Evolutionary conservation across 352 stramenopile genomes (phyloP), one percentile per base, ranked within the genome.

Genomic region (Globisporangium rhizosaccharum): DNA sequence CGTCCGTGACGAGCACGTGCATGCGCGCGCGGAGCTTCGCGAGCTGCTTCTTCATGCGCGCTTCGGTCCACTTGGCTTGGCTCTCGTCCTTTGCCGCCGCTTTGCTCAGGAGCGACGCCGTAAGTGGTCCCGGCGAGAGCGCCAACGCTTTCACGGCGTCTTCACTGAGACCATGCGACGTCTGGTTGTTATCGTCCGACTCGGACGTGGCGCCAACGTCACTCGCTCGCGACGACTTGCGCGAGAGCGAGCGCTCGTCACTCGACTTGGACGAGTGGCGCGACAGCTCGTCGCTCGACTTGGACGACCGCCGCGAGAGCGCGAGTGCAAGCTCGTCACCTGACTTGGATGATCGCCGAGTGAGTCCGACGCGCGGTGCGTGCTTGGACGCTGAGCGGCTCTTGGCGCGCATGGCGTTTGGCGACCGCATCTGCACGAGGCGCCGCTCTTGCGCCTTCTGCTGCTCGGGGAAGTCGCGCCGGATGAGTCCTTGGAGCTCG

Each of bases 401-500:
- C 48, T 47, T 48, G 53, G 42, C 51, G 33, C 50, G 45, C 55
- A 41, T 37, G 33, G 49, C 51, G 28, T 39, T 59, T 1, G 70
- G 60, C 17, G 67, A 61, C 6, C 65, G 56, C 53, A 58, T 59
- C 44, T 72, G 67, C 41, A 76, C 49, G 30, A 65, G 20, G 4
- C 66, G 64, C 0, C 63, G 68, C 61, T 79, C 68, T 2, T 75
- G 63, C 15, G 68, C 71, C 2, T 57, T 68, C 28, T 75, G 63
- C 23, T 85, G 67, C 20, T 82, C 74, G 3, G 71, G 70, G 30
- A 68, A 63, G 42, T 85, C 81, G 41, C 63, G 59, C 11, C 78
- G 80, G 49, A 90, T 90, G 33, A 86, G 61, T 5, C 70, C 66
- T 58, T 88, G 77, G 28, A 90, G 72, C 66, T 90, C 80, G 54